Evolutionary conservation across 2,329 filamentous ascomycete genomes (phyloP).

Genomic region (Cadophora sp.): DNA sequence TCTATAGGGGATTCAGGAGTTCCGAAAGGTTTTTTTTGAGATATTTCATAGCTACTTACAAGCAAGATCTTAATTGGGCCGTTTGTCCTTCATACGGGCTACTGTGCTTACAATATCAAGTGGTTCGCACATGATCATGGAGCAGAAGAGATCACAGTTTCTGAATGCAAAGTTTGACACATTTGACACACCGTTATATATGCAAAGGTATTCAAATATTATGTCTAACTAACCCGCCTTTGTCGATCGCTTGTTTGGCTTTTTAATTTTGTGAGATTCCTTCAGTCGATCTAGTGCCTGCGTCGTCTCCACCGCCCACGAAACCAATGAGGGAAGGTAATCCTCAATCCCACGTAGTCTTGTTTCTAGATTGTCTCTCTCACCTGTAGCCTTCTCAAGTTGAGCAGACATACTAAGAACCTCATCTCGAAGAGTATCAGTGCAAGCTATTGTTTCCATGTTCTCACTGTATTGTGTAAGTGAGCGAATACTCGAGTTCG

Average conservation of each 20-base stretch:
- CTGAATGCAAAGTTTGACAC: conserved; percentile 1
- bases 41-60: background rate
- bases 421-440: background rate
- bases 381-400: background rate
- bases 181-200: background rate
- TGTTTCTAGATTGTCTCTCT: background rate
- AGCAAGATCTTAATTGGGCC: too few species aligned
- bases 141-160: background rate
- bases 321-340: conserved; percentile 2
- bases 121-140: background rate
- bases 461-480: background rate
- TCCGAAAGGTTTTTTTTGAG: background rate
- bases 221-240: background rate
- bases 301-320: background rate
- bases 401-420: background rate
- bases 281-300: conserved; percentile 4
- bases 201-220: background rate
- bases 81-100: too few species aligned
- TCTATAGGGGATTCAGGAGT: background rate
- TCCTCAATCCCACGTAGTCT: conserved; percentile 3
- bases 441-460: background rate
- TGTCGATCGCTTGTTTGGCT: conserved; percentile 1
- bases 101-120: too few species aligned
- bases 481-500: background rate
- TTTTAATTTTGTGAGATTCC: background rate